A percentile compares a stretch with the other conserved stretches of the same genome.
Conservation (phyloP, 164 flowering plant genomes). For the Buxus sempervirens region DNA sequence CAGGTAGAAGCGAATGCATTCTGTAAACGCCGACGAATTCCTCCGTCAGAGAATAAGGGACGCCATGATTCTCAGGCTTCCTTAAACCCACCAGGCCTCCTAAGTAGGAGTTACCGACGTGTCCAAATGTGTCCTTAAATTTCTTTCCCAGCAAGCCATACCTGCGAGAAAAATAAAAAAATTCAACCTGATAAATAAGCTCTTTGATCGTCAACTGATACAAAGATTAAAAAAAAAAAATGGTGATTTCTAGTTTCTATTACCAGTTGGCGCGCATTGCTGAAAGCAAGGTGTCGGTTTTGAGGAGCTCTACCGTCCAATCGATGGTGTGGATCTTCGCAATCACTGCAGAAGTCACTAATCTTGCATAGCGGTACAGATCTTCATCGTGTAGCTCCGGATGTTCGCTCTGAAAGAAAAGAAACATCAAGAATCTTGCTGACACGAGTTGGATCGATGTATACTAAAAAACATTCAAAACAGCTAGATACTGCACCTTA, state of each 20-base stretch:
- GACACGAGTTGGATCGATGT: too few relatives aligned
- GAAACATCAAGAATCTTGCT: not conserved
- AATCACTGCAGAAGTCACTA: conserved; percentile 46
- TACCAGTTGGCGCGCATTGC: conserved; percentile 42
- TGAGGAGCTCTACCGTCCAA: conserved; percentile 48
- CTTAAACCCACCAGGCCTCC: conserved; percentile 37
- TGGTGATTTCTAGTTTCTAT: too few relatives aligned
- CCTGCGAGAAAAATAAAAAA: conserved; percentile 20
- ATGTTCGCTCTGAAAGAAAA: conserved; percentile 19
- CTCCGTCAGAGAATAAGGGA: conserved; percentile 64
- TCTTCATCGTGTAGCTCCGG: conserved; percentile 31
- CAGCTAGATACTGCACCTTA: conserved; percentile 20
- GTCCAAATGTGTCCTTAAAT: conserved; percentile 42
- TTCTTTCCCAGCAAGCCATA: conserved; percentile 48
- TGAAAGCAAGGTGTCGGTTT: conserved; percentile 35
- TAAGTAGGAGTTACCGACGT: conserved; percentile 18
- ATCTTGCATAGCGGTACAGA: conserved; percentile 35
- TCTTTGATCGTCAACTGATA: too few relatives aligned
- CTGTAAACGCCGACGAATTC: conserved; percentile 62
- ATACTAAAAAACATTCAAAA: not conserved
- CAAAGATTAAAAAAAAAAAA: too few relatives aligned
- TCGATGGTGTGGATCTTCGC: conserved; percentile 47
- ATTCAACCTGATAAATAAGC: too few relatives aligned
- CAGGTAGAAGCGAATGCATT: conserved; percentile 72
- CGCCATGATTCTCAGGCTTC: conserved; percentile 42